A percentile compares a stretch with the other conserved stretches of the same genome.
Conservation (phyloP, 139 green algal species). For the Tetratostichococcus sp. region DNA sequence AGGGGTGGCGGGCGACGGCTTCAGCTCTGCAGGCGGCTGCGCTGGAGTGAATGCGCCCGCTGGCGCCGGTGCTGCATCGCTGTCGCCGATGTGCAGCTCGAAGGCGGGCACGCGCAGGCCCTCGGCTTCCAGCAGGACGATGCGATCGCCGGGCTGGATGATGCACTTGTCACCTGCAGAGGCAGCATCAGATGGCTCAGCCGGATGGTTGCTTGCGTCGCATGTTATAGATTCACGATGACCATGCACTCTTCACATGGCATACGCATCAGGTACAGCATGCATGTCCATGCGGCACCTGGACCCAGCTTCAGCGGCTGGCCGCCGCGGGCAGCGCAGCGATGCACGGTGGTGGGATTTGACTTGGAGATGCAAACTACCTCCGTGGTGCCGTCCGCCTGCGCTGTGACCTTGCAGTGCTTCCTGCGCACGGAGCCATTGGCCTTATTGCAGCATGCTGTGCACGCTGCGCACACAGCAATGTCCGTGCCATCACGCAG, state of each 20-base stretch:
- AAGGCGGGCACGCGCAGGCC: neutral
- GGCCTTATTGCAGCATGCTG: neutral
- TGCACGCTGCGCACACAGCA: neutral
- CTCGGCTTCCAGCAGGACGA: neutral
- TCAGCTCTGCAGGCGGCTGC: neutral
- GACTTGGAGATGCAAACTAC: neutral
- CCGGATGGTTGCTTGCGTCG: no score
- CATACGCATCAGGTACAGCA: no score
- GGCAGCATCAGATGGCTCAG: no score
- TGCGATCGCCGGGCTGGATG: neutral
- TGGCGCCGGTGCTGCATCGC: neutral
- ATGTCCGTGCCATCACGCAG: no score
- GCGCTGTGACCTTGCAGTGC: neutral
- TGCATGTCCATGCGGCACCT: no score
- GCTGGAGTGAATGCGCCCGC: no score
- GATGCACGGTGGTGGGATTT: neutral
- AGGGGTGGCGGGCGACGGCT: no score
- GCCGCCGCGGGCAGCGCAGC: no score
- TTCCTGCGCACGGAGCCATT: neutral
- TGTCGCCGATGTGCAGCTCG: neutral
- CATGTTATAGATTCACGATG: no score
- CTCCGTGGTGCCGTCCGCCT: neutral
- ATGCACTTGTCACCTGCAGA: neutral
- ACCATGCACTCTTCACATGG: no score
- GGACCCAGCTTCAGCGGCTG: neutral